Conservation (phyloP, 176 grass and related monocot species). For the Chrysopogon serrulatus region DNA sequence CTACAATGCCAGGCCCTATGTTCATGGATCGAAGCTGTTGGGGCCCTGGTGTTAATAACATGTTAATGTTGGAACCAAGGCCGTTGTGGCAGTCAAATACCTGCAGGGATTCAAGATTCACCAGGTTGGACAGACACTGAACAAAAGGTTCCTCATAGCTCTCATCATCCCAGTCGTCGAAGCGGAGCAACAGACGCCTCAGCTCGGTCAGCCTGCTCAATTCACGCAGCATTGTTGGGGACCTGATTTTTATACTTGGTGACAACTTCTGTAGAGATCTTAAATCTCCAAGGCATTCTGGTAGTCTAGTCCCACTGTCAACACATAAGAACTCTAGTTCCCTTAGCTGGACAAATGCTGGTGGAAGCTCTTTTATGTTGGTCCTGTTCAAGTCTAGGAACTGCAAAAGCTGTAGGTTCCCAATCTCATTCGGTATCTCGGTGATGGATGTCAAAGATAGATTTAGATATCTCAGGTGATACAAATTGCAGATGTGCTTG, state of each 20-base stretch:
- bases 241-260: background rate
- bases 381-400: background rate
- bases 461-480: background rate
- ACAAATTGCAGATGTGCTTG: background rate
- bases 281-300: background rate
- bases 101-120: background rate
- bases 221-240: background rate
- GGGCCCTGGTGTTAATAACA: background rate
- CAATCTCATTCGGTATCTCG: background rate
- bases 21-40: background rate
- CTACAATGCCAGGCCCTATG: background rate
- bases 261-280: background rate
- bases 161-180: background rate
- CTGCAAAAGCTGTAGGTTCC: background rate
- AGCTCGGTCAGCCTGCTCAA: background rate
- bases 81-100: background rate
- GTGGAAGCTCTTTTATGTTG: background rate
- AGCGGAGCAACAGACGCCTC: background rate
- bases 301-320: background rate
- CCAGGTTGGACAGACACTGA: background rate
- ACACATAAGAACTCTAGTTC: background rate
- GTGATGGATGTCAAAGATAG: background rate
- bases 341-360: background rate
- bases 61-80: background rate
- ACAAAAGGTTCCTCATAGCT: background rate